A percentile compares a stretch with the other conserved stretches of the same genome.
Conservation (phyloP, 805 yeast genomes). For the Wickerhamomyces strasburgensis region DNA sequence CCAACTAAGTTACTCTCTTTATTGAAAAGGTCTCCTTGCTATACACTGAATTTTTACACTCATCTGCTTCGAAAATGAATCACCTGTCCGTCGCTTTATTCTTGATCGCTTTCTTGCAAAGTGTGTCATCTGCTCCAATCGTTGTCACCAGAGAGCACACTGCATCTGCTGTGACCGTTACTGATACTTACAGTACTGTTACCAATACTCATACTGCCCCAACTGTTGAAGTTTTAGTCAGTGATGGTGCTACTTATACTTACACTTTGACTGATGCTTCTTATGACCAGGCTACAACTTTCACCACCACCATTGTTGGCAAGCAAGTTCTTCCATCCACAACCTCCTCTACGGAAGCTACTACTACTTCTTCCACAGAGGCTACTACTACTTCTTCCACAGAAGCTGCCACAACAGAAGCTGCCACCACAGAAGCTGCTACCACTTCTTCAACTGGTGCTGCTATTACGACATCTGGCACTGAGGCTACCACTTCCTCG, state of each 20-base stretch:
- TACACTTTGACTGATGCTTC: slow-evolving; percentile 34
- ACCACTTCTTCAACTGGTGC: slow-evolving; percentile 18
- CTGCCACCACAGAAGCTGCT: slow-evolving; percentile 2
- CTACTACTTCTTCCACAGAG: slow-evolving; percentile 2
- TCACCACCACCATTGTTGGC: slow-evolving; percentile 25
- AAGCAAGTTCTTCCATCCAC: slow-evolving; percentile 6
- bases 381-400: slow-evolving; percentile 5
- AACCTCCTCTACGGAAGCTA: slow-evolving; percentile 16
- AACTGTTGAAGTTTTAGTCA: slow-evolving; percentile 34
- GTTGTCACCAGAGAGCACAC: slow-evolving; percentile 51
- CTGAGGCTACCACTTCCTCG: slow-evolving; percentile 7
- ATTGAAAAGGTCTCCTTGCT: too few species aligned
- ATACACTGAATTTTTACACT: too few species aligned
- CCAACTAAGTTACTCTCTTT: not conserved
- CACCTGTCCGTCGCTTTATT: slow-evolving; percentile 7
- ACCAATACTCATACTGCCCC: slow-evolving; percentile 36
- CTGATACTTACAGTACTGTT: slow-evolving; percentile 36
- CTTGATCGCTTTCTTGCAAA: slow-evolving; percentile 9
- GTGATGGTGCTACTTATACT: slow-evolving; percentile 34
- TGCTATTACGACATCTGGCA: slow-evolving; percentile 14
- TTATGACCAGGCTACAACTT: slow-evolving; percentile 32
- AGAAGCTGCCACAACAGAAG: slow-evolving; percentile 4
- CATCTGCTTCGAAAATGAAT: slow-evolving; percentile 9
- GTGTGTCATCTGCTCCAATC: slow-evolving; percentile 32
- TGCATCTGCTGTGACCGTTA: slow-evolving; percentile 47